phyloP scores from a whole-genome alignment of 73 alveolate species.

The Paraurostyla sp. region DNA sequence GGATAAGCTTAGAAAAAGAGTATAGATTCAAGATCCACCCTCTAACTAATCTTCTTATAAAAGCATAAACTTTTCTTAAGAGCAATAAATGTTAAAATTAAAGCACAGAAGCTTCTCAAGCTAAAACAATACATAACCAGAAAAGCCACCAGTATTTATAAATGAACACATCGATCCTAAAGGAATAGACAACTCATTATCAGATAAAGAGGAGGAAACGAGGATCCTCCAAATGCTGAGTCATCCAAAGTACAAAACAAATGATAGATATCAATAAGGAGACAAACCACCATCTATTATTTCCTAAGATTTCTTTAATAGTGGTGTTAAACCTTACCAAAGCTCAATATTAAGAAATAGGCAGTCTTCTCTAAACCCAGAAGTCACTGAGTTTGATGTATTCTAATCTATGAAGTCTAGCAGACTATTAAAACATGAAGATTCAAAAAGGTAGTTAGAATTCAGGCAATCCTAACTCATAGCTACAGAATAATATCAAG shows the following conservation, averaged over 20 bases:
- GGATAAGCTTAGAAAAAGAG: too few relatives aligned
- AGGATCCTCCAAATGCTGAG: background rate
- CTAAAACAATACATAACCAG: background rate
- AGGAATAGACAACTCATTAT: background rate
- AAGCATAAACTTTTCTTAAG: background rate
- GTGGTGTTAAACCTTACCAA: too few relatives aligned
- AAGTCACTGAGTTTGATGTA: background rate
- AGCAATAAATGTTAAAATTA: background rate
- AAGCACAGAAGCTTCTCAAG: background rate
- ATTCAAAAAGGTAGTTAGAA: background rate
- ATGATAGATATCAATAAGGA: background rate
- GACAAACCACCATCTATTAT: conserved; percentile 35
- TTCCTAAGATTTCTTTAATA: background rate
- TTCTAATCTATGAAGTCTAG: background rate
- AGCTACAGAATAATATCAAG: background rate
- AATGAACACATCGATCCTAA: background rate
- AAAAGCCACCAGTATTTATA: background rate
- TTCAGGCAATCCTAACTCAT: background rate
- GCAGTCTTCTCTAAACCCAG: background rate
- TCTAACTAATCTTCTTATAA: background rate
- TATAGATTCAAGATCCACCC: too few relatives aligned
- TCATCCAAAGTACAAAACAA: background rate
- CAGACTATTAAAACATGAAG: background rate
- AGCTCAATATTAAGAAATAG: background rate
- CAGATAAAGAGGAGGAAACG: conserved; percentile 33